phyloP scores from a whole-genome alignment of 2,329 filamentous ascomycete genomes.

The Colletotrichum lupini region DNA sequence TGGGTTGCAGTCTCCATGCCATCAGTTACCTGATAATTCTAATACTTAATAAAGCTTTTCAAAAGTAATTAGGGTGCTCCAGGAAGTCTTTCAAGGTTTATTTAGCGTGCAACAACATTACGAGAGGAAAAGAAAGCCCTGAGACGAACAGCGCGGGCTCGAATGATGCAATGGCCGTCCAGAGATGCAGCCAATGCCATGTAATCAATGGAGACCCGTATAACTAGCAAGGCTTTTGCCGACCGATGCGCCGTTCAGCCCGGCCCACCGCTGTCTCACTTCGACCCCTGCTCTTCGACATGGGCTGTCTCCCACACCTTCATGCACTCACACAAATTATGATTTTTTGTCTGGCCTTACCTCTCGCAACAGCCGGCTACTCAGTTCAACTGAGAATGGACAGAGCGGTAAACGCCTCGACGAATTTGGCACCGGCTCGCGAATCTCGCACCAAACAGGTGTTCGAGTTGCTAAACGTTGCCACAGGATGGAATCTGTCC shows the following conservation, averaged over 20 bases:
- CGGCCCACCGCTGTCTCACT: conserved; percentile 37
- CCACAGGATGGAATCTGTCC: background rate
- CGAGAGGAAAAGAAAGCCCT: conserved; percentile 24
- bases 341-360: conserved; percentile 16
- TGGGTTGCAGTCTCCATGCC: conserved; percentile 2
- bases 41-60: conserved; percentile 2
- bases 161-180: conserved; percentile 35
- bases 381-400: background rate
- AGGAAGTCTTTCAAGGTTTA: conserved; percentile 3
- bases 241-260: conserved; percentile 37
- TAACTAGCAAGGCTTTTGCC: conserved; percentile 38
- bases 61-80: background rate
- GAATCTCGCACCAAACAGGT: background rate
- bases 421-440: background rate
- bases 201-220: conserved; percentile 30
- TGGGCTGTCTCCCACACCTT: conserved; percentile 39
- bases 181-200: conserved; percentile 31
- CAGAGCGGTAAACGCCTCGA: conserved; percentile 4
- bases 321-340: conserved; percentile 34
- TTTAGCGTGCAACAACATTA: conserved; percentile 2
- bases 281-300: conserved; percentile 36
- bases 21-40: background rate
- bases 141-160: conserved; percentile 14
- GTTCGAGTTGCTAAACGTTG: background rate
- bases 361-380: background rate